These are phyloP conservation scores for Moelleriella libera DNA, from an alignment of 2,329 filamentous ascomycete genomes.

Conservation along the genomic window DNA sequence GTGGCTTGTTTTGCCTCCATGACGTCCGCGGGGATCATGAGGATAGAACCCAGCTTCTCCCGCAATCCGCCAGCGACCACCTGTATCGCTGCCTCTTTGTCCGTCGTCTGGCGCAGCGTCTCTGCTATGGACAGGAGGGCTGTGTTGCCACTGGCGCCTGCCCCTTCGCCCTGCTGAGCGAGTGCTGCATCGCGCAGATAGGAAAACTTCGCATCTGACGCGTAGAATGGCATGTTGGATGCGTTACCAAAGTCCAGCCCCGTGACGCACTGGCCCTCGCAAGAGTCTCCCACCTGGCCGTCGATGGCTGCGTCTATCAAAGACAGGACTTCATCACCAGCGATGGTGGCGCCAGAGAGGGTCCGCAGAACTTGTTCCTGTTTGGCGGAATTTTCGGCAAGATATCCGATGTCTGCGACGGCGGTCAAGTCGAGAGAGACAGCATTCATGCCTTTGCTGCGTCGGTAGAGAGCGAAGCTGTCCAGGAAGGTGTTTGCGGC, in stretches of 20 bases:
- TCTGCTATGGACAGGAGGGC: constrained; percentile 6
- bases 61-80: constrained; percentile 11
- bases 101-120: constrained; percentile 5
- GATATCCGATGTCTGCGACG: constrained; percentile 34
- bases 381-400: constrained; percentile 30
- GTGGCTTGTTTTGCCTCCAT: constrained; percentile 8
- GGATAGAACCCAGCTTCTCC: constrained; percentile 20
- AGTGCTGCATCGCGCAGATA: constrained; percentile 26
- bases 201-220: constrained; percentile 38
- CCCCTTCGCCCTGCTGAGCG: constrained; percentile 7
- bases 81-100: constrained; percentile 9
- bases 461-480: constrained; percentile 19
- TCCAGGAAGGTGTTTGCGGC: constrained; percentile 32
- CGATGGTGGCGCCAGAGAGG: constrained; percentile 31
- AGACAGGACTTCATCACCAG: constrained; percentile 38
- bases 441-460: constrained; percentile 24
- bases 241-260: constrained; percentile 33
- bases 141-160: not conserved
- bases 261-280: constrained; percentile 36
- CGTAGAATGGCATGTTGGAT: constrained; percentile 35
- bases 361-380: constrained; percentile 33
- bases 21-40: constrained; percentile 13
- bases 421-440: constrained; percentile 37
- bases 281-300: constrained; percentile 25
- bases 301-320: constrained; percentile 36